phyloP scores from a whole-genome alignment of 768 basidiomycete species.

The Amanita brunnescens region DNA sequence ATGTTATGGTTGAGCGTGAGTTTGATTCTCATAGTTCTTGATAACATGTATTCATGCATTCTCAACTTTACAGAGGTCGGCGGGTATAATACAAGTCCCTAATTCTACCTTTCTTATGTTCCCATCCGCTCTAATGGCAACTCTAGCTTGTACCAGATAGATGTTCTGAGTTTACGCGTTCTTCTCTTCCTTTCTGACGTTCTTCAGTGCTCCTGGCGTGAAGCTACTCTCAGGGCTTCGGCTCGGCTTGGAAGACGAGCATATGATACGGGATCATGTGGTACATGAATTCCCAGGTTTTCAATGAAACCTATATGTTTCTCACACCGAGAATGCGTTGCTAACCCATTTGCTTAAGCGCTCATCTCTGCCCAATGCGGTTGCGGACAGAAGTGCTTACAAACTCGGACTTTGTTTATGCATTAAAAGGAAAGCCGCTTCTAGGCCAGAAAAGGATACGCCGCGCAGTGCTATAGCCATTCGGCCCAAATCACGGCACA shows the following conservation, averaged over 20 bases:
- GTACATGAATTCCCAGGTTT: neutral
- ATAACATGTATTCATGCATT: constrained; percentile 19
- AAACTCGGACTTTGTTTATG: neutral
- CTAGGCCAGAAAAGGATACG: constrained; percentile 19
- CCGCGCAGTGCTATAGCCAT: constrained; percentile 24
- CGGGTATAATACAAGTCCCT: neutral
- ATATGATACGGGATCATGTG: constrained; percentile 1
- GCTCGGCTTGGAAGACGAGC: neutral
- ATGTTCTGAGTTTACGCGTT: neutral
- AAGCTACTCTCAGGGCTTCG: neutral
- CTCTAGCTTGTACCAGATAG: neutral
- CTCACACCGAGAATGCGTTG: neutral
- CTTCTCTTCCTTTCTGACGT: neutral
- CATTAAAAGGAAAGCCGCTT: neutral
- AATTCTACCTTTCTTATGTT: neutral
- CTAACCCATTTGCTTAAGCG: neutral
- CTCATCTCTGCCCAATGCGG: neutral
- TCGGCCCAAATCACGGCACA: constrained; percentile 5
- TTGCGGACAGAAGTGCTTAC: neutral
- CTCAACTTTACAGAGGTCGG: constrained; percentile 3
- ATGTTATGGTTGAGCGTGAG: constrained; percentile 95
- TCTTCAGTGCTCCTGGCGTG: neutral
- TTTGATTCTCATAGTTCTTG: constrained; percentile 15
- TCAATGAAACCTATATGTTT: neutral
- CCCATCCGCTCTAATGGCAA: neutral